Conservation (phyloP, 75 land plant genomes). For the Cupressus sempervirens region DNA sequence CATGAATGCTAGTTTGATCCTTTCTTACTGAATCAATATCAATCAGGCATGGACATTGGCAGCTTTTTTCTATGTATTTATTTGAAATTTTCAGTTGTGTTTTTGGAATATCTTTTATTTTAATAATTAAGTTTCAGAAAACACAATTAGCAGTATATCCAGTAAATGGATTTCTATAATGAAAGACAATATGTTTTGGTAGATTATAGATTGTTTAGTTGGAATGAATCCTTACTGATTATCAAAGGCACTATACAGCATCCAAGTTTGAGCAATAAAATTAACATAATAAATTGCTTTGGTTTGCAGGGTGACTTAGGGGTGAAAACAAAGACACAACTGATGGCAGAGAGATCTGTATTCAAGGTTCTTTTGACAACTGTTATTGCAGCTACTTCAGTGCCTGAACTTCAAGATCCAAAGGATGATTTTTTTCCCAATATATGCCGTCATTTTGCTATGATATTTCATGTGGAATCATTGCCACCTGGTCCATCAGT, state of each 20-base stretch:
- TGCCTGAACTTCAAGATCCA: constrained; percentile 72
- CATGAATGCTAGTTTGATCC: background rate
- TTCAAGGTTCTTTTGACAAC: constrained; percentile 90
- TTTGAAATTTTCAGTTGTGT: background rate
- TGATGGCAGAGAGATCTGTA: constrained; percentile 94
- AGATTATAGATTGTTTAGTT: background rate
- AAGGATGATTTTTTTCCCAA: constrained; percentile 87
- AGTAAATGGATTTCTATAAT: background rate
- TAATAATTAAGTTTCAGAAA: background rate
- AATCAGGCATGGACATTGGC: no score
- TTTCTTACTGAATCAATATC: background rate
- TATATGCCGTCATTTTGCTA: constrained; percentile 96
- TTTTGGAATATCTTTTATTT: background rate
- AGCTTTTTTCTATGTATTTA: background rate
- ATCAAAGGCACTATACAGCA: background rate
- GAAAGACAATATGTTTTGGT: background rate
- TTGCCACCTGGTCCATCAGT: constrained; percentile 28
- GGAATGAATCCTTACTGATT: background rate
- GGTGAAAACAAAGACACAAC: constrained; percentile 99
- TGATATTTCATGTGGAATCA: constrained; percentile 90
- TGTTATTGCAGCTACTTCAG: constrained; percentile 83
- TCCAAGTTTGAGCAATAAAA: background rate
- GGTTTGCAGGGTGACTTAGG: constrained; percentile 86
- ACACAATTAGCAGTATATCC: background rate
- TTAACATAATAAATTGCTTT: constrained; percentile 3